Evolutionary conservation across 257 asterid species (phyloP).

Genomic region (Hygrophila difformis): DNA sequence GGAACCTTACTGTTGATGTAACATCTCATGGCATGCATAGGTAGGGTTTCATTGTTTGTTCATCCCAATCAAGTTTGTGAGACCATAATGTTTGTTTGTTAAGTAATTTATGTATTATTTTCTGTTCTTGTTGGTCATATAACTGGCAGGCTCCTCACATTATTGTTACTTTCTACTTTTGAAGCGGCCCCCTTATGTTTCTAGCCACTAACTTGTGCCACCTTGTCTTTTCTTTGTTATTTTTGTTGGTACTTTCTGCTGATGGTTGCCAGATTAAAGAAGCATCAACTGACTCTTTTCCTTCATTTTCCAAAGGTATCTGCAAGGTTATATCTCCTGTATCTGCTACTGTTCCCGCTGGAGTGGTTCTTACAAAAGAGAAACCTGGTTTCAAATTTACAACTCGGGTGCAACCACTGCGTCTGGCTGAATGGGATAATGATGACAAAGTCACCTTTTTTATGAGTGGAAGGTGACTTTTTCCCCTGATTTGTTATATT

Average conservation of each 20-base stretch:
- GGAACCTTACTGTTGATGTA: slow-evolving; percentile 7
- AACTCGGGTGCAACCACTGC: slow-evolving; percentile 96
- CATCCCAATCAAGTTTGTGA: background rate
- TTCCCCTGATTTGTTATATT: slow-evolving; percentile 12
- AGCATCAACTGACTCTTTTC: slow-evolving; percentile 11
- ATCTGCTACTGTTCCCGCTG: slow-evolving; percentile 92
- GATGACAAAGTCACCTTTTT: slow-evolving; percentile 89
- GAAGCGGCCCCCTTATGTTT: background rate
- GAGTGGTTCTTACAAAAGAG: slow-evolving; percentile 85
- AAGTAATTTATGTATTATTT: slow-evolving; percentile 6
- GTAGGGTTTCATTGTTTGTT: slow-evolving; percentile 9
- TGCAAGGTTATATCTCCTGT: slow-evolving; percentile 97
- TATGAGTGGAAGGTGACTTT: slow-evolving; percentile 87
- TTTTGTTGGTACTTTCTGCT: slow-evolving; percentile 4
- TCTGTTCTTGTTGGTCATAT: too few species aligned
- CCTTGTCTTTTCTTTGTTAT: slow-evolving; percentile 4
- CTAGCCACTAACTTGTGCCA: slow-evolving; percentile 2
- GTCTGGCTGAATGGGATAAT: slow-evolving; percentile 88
- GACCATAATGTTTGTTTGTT: slow-evolving; percentile 5
- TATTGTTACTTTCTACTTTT: background rate
- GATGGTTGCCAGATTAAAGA: slow-evolving; percentile 13
- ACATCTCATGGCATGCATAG: background rate
- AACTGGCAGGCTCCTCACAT: too few species aligned
- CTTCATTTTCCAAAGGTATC: slow-evolving; percentile 52
- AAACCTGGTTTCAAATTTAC: slow-evolving; percentile 84